Evolutionary conservation across 2,329 filamentous ascomycete species (phyloP), one percentile per base, ranked within the genome.

Genomic region (Aaosphaeria pasadenensis): DNA sequence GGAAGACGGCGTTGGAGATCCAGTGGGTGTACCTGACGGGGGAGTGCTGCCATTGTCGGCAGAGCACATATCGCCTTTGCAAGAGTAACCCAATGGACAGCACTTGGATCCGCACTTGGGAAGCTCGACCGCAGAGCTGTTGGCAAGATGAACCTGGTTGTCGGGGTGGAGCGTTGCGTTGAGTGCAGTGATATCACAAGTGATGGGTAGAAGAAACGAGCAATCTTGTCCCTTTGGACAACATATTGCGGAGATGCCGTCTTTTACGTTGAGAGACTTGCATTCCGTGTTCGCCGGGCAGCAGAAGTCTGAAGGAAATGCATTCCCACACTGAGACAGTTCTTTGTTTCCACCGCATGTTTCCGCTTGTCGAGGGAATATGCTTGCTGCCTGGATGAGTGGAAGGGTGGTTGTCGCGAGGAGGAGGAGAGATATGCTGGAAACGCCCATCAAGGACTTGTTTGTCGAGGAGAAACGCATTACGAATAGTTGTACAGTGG

Each of bases 1-100:
- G 7, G 63, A 40, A 6, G 66, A 63, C 3, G 62, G 52, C 7
- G n/a, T n/a, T 5, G 64, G 58, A 11, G 60, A 46, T 5, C 45
- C 39, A 5, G 52, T 51, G 9, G 59, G 43, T n/a, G 56, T 47
- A 28, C 61, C 63, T 6, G 55, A 54, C 6, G 35, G 48, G 13
- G 50, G 17, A 43, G 40, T 47, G 38, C 50, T 42, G 40, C 43
- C 39, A 30, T 31, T 7, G 28, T 49, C 80, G 58, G 86, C 77
- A 56, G 71, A 74, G 58, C 87, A 90, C 43, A 68, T 66, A 39
- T 71, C 71, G 45, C 63, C 64, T 33, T 77, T 68, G 70, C 88
- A 91, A 1, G 74, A 71, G 70, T 86, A 91, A 3, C 88, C 88
- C 66, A 85, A 85, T 0, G 88, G 87, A 63, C 88, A 91, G 69